These are phyloP conservation scores for Puccinia novopanici DNA, from an alignment of 1,284 basidiomycete genomes.

Conservation along the genomic window DNA sequence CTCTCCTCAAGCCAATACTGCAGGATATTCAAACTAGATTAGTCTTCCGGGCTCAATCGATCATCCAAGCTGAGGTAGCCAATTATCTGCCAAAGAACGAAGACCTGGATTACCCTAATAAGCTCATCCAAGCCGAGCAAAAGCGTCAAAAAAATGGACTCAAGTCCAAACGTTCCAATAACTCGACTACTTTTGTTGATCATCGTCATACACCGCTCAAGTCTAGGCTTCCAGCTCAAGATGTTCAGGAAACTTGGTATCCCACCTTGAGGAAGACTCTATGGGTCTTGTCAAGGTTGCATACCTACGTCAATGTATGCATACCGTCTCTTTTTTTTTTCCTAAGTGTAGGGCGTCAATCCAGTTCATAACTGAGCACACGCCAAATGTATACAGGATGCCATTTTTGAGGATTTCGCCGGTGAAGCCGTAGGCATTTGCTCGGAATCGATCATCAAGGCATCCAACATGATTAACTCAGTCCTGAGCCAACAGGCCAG, in stretches of 20 bases:
- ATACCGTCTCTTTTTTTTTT: not conserved
- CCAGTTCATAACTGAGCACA: constrained; percentile 49
- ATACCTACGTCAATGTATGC: constrained; percentile 82
- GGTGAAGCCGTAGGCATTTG: constrained; percentile 83
- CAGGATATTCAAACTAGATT: constrained; percentile 90
- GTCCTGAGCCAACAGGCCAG: not conserved
- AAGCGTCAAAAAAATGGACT: constrained; percentile 53
- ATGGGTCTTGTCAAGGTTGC: constrained; percentile 82
- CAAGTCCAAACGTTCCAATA: constrained; percentile 53
- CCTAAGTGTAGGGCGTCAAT: not conserved
- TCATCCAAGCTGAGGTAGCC: constrained; percentile 81
- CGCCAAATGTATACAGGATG: constrained; percentile 64
- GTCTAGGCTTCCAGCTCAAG: constrained; percentile 71
- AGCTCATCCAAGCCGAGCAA: constrained; percentile 65
- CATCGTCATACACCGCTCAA: constrained; percentile 60
- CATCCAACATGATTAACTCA: constrained; percentile 68
- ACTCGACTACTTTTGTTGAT: constrained; percentile 42
- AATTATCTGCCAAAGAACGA: constrained; percentile 74
- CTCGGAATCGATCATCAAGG: constrained; percentile 72
- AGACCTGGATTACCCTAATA: constrained; percentile 81
- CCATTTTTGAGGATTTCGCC: constrained; percentile 89
- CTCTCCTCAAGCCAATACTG: constrained; percentile 79
- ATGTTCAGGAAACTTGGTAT: constrained; percentile 81
- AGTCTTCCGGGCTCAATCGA: constrained; percentile 87
- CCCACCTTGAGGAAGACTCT: constrained; percentile 79